A percentile compares a stretch with the other conserved stretches of the same genome.
phyloP scores from a whole-genome alignment of 805 yeast species.

The Wickerhamomyces bovis region DNA sequence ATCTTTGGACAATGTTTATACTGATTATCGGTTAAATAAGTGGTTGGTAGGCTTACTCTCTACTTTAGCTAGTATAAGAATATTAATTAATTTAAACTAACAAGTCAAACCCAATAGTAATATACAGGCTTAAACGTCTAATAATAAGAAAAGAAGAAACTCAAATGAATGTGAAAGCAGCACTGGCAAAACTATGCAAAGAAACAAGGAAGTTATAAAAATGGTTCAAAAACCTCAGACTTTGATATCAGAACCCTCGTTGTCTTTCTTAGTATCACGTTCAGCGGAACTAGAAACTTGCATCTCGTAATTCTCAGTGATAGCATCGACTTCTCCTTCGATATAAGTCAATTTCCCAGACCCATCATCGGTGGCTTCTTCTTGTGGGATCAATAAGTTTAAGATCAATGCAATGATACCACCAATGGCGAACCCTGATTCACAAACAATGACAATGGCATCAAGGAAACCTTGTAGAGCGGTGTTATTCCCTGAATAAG shows the following conservation, averaged over 20 bases:
- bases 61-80: too few species aligned
- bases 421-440: slow-evolving; percentile 66
- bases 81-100: too few species aligned
- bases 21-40: too few species aligned
- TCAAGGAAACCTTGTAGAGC: slow-evolving; percentile 54
- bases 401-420: slow-evolving; percentile 59
- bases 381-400: slow-evolving; percentile 55
- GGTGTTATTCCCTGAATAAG: slow-evolving; percentile 53
- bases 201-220: too few species aligned
- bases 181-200: too few species aligned
- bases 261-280: not conserved
- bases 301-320: not conserved
- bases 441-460: slow-evolving; percentile 64
- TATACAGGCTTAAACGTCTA: too few species aligned
- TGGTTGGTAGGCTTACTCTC: too few species aligned
- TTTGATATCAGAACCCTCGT: not conserved
- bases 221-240: not conserved
- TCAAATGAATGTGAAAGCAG: too few species aligned
- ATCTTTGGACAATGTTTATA: too few species aligned
- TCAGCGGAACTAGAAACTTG: not conserved
- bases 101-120: too few species aligned
- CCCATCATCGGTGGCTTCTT: slow-evolving; percentile 34
- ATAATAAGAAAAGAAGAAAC: too few species aligned
- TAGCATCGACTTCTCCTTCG: not conserved
- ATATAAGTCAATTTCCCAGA: not conserved